Evolutionary conservation across 1,284 basidiomycete genomes (phyloP), one percentile per base, ranked within the genome.

Genomic region (Cryptococcus floricola): DNA sequence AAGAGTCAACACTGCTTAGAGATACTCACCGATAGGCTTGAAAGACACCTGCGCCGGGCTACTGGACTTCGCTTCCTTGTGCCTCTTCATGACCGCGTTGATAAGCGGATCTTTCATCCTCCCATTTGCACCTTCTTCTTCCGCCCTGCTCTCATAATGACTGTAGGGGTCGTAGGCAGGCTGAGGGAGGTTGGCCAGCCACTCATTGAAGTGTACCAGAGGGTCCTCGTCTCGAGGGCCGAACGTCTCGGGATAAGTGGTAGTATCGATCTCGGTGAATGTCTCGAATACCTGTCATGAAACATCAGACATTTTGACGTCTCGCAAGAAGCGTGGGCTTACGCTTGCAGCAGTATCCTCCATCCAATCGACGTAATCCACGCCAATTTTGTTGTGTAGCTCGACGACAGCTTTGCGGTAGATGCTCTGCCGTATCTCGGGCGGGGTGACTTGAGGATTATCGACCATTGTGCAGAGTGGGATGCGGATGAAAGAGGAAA

Each of bases 341-440:
- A 50, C 48, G 28, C 27, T 31, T 16, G 48, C 31, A n/a, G 48
- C 48, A 23, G 48, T 50, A 27, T 50, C 48, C 19, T 50, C 48
- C 48, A 50, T 50, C 48, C 48, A 50, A 23, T 31, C 48, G 13
- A 50, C 48, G 39, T 50, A 50, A 13, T 50, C 48, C 12, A 50
- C 13, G 12, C 48, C 48, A 19, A 50, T 39, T 8, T 18, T 50
- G 19, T 50, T 37, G 38, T 39, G 38, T 4, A 50, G 48, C 19
- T 50, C 48, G 8, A 50, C 37, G 16, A 50, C 37, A 2, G 34
- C 38, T 39, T 41, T 39, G 34, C 38, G 48, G 19, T 50, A 50
- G 48, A 50, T 50, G 48, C 38, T 50, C 38, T 50, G 48, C 14
- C 38, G n/a, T 38, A 39, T 50, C 23, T 50, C 37, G 10, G 48